Evolutionary conservation across 2,329 filamentous ascomycete species (phyloP).

Genomic region (Anisogramma anomala): DNA sequence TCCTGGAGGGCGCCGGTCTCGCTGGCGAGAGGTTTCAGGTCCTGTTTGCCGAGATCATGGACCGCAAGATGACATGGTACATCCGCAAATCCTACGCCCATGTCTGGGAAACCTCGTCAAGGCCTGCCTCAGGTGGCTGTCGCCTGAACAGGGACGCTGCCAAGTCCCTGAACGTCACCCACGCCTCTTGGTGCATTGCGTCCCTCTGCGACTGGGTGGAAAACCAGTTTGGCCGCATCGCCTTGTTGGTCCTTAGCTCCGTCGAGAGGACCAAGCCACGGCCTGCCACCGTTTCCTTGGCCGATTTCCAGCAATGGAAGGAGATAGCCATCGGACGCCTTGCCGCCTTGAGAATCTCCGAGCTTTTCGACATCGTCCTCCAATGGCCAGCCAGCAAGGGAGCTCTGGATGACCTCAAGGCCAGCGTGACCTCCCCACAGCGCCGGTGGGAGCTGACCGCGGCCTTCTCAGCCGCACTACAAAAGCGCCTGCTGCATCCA

Average conservation of each 20-base stretch:
- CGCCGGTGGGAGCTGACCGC: constrained; percentile 59
- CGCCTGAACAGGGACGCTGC: constrained; percentile 15
- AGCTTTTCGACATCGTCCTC: constrained; percentile 70
- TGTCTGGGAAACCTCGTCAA: constrained; percentile 40
- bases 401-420: constrained; percentile 62
- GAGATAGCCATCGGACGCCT: constrained; percentile 58
- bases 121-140: constrained; percentile 9
- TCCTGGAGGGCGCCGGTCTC: constrained; percentile 53
- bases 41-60: constrained; percentile 60
- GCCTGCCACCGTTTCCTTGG: constrained; percentile 32
- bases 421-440: constrained; percentile 56
- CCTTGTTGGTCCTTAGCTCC: constrained; percentile 46
- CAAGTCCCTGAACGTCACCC: constrained; percentile 21
- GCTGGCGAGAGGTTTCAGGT: constrained; percentile 59
- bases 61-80: constrained; percentile 52
- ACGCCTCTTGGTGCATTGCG: constrained; percentile 42
- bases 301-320: constrained; percentile 57
- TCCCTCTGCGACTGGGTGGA: constrained; percentile 57
- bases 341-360: constrained; percentile 55
- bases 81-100: constrained; percentile 51
- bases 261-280: constrained; percentile 26
- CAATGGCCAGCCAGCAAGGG: constrained; percentile 61
- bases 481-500: constrained; percentile 58
- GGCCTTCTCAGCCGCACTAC: constrained; percentile 54
- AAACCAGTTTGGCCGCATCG: constrained; percentile 52